Evolutionary conservation across 2,329 filamentous ascomycete genomes (phyloP).

Genomic region (Curvularia verruculosa): DNA sequence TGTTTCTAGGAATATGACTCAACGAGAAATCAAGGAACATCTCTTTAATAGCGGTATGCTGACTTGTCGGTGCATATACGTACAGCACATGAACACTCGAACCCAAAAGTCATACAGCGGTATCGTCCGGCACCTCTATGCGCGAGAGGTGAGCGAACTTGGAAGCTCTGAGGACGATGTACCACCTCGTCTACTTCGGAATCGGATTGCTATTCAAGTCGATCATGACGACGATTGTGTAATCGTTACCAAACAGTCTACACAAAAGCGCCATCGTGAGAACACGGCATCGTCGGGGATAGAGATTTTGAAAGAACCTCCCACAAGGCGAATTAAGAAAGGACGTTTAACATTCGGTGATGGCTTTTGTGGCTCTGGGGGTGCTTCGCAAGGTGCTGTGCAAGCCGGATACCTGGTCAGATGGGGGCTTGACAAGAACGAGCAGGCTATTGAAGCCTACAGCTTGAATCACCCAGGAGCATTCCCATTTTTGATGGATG

Average conservation of each 20-base stretch:
- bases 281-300: background rate
- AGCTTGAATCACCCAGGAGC: conserved; percentile 18
- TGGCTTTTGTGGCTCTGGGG: conserved; percentile 32
- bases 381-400: conserved; percentile 27
- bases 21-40: background rate
- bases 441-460: conserved; percentile 22
- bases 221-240: background rate
- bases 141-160: conserved; percentile 2
- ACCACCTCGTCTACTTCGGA: background rate
- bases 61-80: conserved; percentile 1
- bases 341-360: conserved; percentile 22
- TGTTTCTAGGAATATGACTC: background rate
- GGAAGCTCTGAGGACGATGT: no score
- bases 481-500: conserved; percentile 15
- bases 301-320: background rate
- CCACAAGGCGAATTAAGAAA: background rate
- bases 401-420: conserved; percentile 19
- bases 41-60: conserved; percentile 11
- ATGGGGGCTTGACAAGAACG: conserved; percentile 29
- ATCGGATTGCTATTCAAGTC: background rate
- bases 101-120: conserved; percentile 10
- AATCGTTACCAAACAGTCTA: background rate
- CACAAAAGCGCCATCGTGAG: background rate
- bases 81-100: background rate
- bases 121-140: conserved; percentile 8